phyloP scores from a whole-genome alignment of 495 filamentous ascomycete genomes.

The Xylaria flabelliformis region DNA sequence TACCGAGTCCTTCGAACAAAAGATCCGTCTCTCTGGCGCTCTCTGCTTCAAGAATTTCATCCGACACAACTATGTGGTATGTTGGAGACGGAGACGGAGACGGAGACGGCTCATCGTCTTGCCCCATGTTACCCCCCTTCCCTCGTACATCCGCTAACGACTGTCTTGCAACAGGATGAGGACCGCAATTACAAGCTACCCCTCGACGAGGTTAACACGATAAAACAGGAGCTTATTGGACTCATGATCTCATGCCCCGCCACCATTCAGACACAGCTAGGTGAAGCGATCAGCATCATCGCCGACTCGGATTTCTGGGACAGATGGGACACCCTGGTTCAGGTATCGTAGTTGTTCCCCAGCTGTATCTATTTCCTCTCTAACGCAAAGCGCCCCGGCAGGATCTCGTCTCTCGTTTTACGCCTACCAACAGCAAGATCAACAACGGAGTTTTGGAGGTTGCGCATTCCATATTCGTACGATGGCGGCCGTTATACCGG shows the following conservation, averaged over 20 bases:
- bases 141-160: constrained; percentile 20
- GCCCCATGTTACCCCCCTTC: not conserved
- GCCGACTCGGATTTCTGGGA: constrained; percentile 98
- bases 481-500: constrained; percentile 91
- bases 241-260: constrained; percentile 92
- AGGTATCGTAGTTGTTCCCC: constrained; percentile 18
- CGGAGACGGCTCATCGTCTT: not conserved
- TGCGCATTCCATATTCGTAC: constrained; percentile 95
- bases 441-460: constrained; percentile 97
- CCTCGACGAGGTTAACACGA: constrained; percentile 76
- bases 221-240: constrained; percentile 93
- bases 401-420: constrained; percentile 77
- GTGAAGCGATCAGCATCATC: constrained; percentile 94
- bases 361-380: not conserved
- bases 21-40: constrained; percentile 86
- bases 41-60: constrained; percentile 99
- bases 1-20: constrained; percentile 66
- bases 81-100: constrained; percentile 37
- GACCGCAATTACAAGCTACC: constrained; percentile 90
- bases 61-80: constrained; percentile 81
- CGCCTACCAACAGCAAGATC: constrained; percentile 72
- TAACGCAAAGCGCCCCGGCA: not conserved
- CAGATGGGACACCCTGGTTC: constrained; percentile 83
- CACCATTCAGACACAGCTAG: constrained; percentile 88
- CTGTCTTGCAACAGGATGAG: constrained; percentile 66